Conservation (phyloP, 495 filamentous ascomycete species). For the Neurospora sp. region DNA sequence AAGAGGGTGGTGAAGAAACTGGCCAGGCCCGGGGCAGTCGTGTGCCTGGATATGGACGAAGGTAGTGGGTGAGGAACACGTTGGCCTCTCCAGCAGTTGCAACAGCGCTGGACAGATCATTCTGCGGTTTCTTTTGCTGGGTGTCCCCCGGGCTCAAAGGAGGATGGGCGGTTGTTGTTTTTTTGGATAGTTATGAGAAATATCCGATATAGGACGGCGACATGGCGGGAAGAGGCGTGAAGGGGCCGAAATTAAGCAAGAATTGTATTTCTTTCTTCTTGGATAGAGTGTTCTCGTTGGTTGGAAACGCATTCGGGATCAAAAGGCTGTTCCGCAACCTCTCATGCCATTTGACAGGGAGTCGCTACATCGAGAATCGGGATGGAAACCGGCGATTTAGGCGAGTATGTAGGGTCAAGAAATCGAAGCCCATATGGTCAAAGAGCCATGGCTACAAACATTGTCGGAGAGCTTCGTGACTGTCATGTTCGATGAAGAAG, state of each 20-base stretch:
- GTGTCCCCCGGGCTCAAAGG: not conserved
- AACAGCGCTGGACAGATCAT: not conserved
- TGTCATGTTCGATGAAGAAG: not conserved
- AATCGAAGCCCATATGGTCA: not conserved
- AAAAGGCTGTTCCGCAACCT: not conserved
- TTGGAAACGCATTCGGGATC: not conserved
- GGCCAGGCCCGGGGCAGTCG: not conserved
- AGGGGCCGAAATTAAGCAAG: not conserved
- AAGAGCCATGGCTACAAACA: not conserved
- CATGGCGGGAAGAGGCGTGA: not conserved
- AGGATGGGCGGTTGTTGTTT: not conserved
- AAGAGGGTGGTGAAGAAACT: slow-evolving; percentile 9
- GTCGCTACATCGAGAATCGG: not conserved
- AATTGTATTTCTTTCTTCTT: not conserved
- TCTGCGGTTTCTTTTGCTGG: not conserved
- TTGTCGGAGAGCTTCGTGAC: not conserved
- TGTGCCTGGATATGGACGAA: not conserved
- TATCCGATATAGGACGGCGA: not conserved
- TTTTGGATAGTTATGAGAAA: not conserved
- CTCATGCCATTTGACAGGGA: not conserved
- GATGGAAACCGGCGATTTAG: not conserved
- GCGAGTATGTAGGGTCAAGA: not conserved
- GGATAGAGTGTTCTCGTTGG: not conserved
- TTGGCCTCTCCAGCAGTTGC: not conserved
- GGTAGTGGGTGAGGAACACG: not conserved